Percentiles rank a stretch among this genome's conserved stretches.
Evolutionary conservation across 371 early-diverging fungal genomes (phyloP).

Genomic region (Zancudomyces culisetae): DNA sequence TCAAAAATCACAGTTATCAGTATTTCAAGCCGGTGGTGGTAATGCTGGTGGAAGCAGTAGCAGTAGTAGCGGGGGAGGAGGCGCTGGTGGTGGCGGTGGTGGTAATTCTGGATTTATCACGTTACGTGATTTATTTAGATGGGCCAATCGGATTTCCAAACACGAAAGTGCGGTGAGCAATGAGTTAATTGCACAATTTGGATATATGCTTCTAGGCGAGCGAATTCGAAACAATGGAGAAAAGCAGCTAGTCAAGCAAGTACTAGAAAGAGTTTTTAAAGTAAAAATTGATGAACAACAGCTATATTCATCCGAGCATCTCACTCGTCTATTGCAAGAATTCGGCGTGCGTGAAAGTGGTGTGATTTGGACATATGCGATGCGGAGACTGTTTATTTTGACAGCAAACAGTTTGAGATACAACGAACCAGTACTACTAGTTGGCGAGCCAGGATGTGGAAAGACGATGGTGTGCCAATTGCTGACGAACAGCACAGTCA

Average conservation of each 20-base stretch:
- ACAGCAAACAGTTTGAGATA: conserved; percentile 62
- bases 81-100: no score
- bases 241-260: conserved; percentile 56
- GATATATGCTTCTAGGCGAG: conserved; percentile 92
- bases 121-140: conserved; percentile 95
- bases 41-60: no score
- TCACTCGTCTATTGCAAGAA: conserved; percentile 16
- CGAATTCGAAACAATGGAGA: conserved; percentile 74
- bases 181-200: conserved; percentile 73
- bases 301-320: conserved; percentile 10
- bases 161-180: conserved; percentile 42
- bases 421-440: conserved; percentile 91
- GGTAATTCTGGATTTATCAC: conserved; percentile 89
- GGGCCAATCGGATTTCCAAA: conserved; percentile 94
- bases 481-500: conserved; percentile 52
- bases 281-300: conserved; percentile 8
- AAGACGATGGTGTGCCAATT: conserved; percentile 98
- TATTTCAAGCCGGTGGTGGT: conserved; percentile 92
- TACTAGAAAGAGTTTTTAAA: conserved; percentile 61
- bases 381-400: conserved; percentile 79
- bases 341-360: conserved; percentile 7
- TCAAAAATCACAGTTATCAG: conserved; percentile 53
- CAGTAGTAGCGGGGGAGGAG: no score
- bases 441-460: conserved; percentile 99
- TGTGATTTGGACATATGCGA: conserved; percentile 87